Percentiles rank a stretch among this genome's conserved stretches.
These are phyloP conservation scores for Hagleromyces aurorensis DNA, from an alignment of 805 yeast species.

Conservation along the genomic window DNA sequence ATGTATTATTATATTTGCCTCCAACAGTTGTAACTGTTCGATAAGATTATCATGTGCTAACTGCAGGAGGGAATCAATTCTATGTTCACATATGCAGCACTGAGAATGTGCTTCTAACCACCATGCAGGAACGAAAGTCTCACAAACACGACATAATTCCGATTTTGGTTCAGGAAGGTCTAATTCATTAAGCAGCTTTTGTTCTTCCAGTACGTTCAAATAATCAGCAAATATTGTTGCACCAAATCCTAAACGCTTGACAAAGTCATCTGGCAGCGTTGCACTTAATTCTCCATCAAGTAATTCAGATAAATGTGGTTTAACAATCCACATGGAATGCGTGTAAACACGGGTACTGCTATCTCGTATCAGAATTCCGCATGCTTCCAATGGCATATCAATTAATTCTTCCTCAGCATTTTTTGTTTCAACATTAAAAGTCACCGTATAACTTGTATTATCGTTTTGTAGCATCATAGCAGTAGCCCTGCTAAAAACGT, in stretches of 20 bases:
- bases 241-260: conserved; percentile 82
- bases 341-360: conserved; percentile 48
- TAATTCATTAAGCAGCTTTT: conserved; percentile 54
- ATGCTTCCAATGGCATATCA: conserved; percentile 74
- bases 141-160: conserved; percentile 88
- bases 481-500: conserved; percentile 63
- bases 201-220: conserved; percentile 53
- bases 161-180: conserved; percentile 72
- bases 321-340: conserved; percentile 89
- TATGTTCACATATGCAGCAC: conserved; percentile 77
- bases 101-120: conserved; percentile 91
- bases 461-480: conserved; percentile 66
- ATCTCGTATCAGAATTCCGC: conserved; percentile 78
- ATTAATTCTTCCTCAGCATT: conserved; percentile 11
- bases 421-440: conserved; percentile 40
- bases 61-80: conserved; percentile 69
- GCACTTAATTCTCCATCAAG: conserved; percentile 44
- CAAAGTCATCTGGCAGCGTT: conserved; percentile 53
- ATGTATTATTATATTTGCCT: conserved; percentile 28
- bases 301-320: conserved; percentile 37
- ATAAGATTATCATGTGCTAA: conserved; percentile 62
- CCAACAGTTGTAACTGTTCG: conserved; percentile 56
- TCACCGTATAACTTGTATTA: conserved; percentile 60
- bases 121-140: conserved; percentile 88
- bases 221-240: conserved; percentile 75